Conservation (phyloP, 2,329 filamentous ascomycete species). For the Claviceps sp. region DNA sequence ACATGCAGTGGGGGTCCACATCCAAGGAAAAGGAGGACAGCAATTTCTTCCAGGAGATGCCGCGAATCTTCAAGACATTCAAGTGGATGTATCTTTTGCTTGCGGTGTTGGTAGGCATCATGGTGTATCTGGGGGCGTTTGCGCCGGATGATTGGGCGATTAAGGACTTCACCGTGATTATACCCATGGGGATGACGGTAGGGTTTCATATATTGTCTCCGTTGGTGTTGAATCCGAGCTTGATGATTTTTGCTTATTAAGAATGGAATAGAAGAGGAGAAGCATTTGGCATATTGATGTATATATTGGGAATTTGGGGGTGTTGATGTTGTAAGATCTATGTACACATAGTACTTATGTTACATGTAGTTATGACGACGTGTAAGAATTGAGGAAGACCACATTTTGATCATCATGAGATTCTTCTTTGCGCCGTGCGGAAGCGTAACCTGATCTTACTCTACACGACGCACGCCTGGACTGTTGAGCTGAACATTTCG, state of each 20-base stretch:
- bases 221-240: slow-evolving; percentile 45
- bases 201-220: slow-evolving; percentile 35
- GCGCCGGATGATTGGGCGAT: slow-evolving; percentile 46
- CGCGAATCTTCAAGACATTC: slow-evolving; percentile 41
- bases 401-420: too few relatives aligned
- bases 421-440: too few relatives aligned
- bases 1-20: slow-evolving; percentile 40
- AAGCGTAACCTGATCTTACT: too few relatives aligned
- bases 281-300: not conserved
- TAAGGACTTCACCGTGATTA: slow-evolving; percentile 42
- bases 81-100: slow-evolving; percentile 33
- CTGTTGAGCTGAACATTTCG: too few relatives aligned
- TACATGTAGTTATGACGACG: too few relatives aligned
- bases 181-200: slow-evolving; percentile 35
- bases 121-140: slow-evolving; percentile 35
- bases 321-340: too few relatives aligned
- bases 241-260: slow-evolving; percentile 32
- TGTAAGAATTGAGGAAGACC: too few relatives aligned
- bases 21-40: slow-evolving; percentile 44
- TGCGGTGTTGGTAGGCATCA: slow-evolving; percentile 31
- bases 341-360: too few relatives aligned
- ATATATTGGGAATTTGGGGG: too few relatives aligned
- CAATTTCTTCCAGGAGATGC: slow-evolving; percentile 43
- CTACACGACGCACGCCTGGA: too few relatives aligned
- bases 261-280: not conserved